A percentile compares a stretch with the other conserved stretches of the same genome.
phyloP scores from a whole-genome alignment of 164 flowering plant species.

The Santalum album region DNA sequence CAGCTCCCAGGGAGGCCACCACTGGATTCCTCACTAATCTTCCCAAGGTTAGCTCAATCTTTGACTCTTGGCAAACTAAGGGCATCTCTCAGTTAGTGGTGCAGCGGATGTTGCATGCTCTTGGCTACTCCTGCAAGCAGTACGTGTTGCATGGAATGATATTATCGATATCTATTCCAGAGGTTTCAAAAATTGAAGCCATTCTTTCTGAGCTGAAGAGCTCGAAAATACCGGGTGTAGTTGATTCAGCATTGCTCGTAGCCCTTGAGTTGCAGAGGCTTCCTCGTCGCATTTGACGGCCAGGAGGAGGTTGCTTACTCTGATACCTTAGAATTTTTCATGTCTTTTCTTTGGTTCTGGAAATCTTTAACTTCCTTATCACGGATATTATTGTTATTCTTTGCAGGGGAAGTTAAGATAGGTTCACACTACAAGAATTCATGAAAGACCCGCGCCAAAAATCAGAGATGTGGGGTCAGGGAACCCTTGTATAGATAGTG shows the following conservation, averaged over 20 bases:
- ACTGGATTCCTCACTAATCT: constrained; percentile 70
- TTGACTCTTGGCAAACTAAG: constrained; percentile 38
- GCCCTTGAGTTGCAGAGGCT: constrained; percentile 69
- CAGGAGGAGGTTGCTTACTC: background rate
- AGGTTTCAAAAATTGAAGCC: constrained; percentile 56
- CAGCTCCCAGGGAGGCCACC: constrained; percentile 84
- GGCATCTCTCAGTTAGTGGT: constrained; percentile 32
- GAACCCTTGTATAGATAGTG: constrained; percentile 7
- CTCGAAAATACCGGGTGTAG: constrained; percentile 35
- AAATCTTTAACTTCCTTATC: background rate
- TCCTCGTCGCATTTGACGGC: constrained; percentile 47
- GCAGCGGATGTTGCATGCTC: constrained; percentile 58
- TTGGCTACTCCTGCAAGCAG: constrained; percentile 71
- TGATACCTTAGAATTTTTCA: background rate
- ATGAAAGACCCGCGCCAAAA: constrained; percentile 2
- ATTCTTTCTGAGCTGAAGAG: constrained; percentile 44
- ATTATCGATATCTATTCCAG: constrained; percentile 51
- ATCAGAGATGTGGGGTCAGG: background rate
- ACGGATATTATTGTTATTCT: background rate
- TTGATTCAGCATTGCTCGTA: constrained; percentile 48
- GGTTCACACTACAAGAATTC: background rate
- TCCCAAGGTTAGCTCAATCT: constrained; percentile 42
- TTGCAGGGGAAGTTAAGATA: background rate
- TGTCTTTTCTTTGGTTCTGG: background rate
- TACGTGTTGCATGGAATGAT: constrained; percentile 79